Conservation (phyloP, 2,329 filamentous ascomycete genomes). For the Acrocalymma vagum region DNA sequence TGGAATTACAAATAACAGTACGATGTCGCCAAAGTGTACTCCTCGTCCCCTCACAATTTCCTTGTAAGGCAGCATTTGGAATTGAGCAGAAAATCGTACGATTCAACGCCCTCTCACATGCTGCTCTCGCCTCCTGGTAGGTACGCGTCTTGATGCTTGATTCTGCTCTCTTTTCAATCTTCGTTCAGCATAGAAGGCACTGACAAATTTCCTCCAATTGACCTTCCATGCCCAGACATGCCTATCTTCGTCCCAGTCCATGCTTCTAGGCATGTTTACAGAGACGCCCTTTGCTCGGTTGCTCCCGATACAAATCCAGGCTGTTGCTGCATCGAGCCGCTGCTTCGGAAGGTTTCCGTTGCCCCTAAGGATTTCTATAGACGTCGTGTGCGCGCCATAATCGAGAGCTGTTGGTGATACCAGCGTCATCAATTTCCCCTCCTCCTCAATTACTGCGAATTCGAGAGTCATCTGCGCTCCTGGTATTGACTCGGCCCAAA, state of each 20-base stretch:
- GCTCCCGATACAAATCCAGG: constrained; percentile 25
- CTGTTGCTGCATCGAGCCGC: constrained; percentile 23
- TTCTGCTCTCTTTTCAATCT: constrained; percentile 14
- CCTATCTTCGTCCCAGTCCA: constrained; percentile 25
- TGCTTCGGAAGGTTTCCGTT: constrained; percentile 16
- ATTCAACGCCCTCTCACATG: too few relatives aligned
- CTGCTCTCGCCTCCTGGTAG: too few relatives aligned
- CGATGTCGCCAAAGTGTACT: too few relatives aligned
- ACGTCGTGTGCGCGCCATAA: constrained; percentile 7
- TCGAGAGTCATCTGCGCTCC: constrained; percentile 16
- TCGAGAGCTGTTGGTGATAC: constrained; percentile 15
- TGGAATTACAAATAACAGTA: too few relatives aligned
- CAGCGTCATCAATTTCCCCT: constrained; percentile 10
- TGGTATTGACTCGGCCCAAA: constrained; percentile 20
- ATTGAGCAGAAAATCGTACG: too few relatives aligned
- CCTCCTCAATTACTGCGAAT: constrained; percentile 8
- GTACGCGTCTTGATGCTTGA: too few relatives aligned
- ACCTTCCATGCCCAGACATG: constrained; percentile 30
- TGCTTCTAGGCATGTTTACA: constrained; percentile 11
- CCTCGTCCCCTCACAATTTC: too few relatives aligned
- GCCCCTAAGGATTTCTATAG: constrained; percentile 20
- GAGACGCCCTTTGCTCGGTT: constrained; percentile 19
- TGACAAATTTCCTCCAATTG: constrained; percentile 26
- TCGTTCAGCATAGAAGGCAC: constrained; percentile 23
- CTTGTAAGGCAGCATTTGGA: too few relatives aligned